Evolutionary conservation across 2,329 filamentous ascomycete genomes (phyloP).

Genomic region (Xylariaceae sp.): DNA sequence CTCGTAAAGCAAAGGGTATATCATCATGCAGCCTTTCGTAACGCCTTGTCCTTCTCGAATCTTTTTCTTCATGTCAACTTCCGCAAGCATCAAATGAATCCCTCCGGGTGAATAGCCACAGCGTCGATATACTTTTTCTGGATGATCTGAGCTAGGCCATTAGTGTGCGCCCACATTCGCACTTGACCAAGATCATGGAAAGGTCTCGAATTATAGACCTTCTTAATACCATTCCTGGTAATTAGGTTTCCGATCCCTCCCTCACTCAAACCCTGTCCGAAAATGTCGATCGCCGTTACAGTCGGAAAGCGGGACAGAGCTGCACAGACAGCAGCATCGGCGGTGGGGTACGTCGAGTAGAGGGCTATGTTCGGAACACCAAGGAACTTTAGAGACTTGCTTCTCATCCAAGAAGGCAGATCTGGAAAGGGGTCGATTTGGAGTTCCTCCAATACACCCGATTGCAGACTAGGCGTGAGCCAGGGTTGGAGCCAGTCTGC

Average conservation of each 20-base stretch:
- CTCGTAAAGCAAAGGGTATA: too few species aligned
- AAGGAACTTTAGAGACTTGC: constrained; percentile 23
- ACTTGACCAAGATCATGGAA: constrained; percentile 12
- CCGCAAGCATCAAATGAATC: background rate
- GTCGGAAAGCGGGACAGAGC: constrained; percentile 26
- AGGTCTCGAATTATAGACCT: constrained; percentile 18
- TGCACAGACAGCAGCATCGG: constrained; percentile 17
- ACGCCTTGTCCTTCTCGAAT: background rate
- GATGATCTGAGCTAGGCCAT: constrained; percentile 18
- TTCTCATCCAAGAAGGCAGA: constrained; percentile 21
- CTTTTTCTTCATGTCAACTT: background rate
- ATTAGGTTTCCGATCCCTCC: constrained; percentile 21
- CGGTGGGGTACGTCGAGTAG: constrained; percentile 27
- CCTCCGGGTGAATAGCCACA: constrained; percentile 5
- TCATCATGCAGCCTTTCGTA: background rate
- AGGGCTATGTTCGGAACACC: constrained; percentile 55
- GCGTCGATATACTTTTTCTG: constrained; percentile 9
- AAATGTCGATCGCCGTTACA: constrained; percentile 24
- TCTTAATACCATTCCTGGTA: constrained; percentile 17
- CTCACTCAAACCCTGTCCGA: constrained; percentile 18
- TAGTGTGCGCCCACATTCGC: constrained; percentile 20
- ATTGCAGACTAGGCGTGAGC: constrained; percentile 22
- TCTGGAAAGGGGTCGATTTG: constrained; percentile 17
- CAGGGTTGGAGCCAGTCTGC: constrained; percentile 5
- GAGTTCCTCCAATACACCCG: constrained; percentile 22